Evolutionary conservation across 2,329 filamentous ascomycete species (phyloP).

Genomic region (Penicillium occitanis): DNA sequence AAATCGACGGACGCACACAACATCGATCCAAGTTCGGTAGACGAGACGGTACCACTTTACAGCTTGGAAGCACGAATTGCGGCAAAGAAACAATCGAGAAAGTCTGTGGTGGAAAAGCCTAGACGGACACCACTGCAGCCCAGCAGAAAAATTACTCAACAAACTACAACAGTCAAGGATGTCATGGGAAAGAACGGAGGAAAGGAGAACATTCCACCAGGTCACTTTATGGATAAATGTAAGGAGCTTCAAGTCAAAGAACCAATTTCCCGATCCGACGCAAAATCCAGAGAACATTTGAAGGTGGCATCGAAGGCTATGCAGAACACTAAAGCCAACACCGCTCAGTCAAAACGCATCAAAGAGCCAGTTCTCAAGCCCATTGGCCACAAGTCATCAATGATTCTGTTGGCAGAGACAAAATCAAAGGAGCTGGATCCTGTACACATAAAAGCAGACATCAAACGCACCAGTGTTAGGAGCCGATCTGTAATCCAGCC

Average conservation of each 20-base stretch:
- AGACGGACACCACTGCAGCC: constrained; percentile 51
- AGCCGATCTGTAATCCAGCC: background rate
- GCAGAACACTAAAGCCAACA: constrained; percentile 18
- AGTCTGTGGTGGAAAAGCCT: constrained; percentile 25
- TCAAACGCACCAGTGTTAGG: background rate
- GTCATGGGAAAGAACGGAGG: constrained; percentile 56
- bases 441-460: background rate
- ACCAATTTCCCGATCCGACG: constrained; percentile 21
- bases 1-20: constrained; percentile 30
- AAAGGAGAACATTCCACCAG: constrained; percentile 64
- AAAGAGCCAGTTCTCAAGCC: background rate
- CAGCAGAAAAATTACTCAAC: constrained; percentile 42
- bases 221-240: constrained; percentile 26
- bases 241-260: constrained; percentile 24
- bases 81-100: constrained; percentile 33
- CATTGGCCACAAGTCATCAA: constrained; percentile 9
- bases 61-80: constrained; percentile 37
- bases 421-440: background rate
- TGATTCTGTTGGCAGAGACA: background rate
- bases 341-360: background rate
- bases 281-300: constrained; percentile 30
- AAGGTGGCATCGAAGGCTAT: constrained; percentile 22
- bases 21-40: constrained; percentile 13
- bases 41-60: constrained; percentile 26
- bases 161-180: constrained; percentile 44